These are phyloP conservation scores for Agaricus bisporus DNA, from an alignment of 768 basidiomycete species.

Conservation along the genomic window DNA sequence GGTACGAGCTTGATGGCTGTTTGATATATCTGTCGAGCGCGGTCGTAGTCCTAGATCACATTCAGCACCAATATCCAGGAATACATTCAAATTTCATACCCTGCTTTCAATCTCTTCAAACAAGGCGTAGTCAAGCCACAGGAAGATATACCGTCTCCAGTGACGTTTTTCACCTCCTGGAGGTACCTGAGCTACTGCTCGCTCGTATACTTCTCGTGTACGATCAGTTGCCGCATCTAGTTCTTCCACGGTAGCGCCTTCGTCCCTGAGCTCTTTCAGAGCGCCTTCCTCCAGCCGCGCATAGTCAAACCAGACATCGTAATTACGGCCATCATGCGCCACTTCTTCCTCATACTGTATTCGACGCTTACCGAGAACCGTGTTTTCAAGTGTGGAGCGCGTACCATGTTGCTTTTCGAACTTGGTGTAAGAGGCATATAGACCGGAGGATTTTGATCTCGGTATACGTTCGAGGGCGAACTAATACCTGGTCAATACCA, in stretches of 20 bases:
- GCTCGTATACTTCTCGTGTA: conserved; percentile 91
- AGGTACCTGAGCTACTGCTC: conserved; percentile 93
- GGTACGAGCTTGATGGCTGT: conserved; percentile 86
- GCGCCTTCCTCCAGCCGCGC: conserved; percentile 90
- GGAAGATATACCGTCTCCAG: conserved; percentile 85
- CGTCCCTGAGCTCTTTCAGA: conserved; percentile 64
- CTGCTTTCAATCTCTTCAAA: conserved; percentile 97
- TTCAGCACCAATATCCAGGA: neutral
- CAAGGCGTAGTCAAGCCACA: conserved; percentile 93
- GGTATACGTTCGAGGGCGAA: conserved; percentile 94
- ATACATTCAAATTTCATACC: conserved; percentile 33
- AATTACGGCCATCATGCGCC: conserved; percentile 85
- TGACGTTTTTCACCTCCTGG: conserved; percentile 91
- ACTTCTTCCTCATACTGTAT: conserved; percentile 99
- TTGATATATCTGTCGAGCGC: conserved; percentile 88
- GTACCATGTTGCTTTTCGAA: conserved; percentile 98
- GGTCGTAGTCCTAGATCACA: conserved; percentile 63
- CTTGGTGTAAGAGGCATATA: conserved; percentile 92
- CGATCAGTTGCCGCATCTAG: conserved; percentile 53
- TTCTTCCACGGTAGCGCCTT: conserved; percentile 69
- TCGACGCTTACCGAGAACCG: conserved; percentile 94
- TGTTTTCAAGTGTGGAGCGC: conserved; percentile 80
- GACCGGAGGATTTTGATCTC: conserved; percentile 78
- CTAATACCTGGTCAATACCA: conserved; percentile 30
- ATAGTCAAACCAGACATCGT: conserved; percentile 98